phyloP scores from a whole-genome alignment of 768 basidiomycete genomes.

The Lactarius quietus region DNA sequence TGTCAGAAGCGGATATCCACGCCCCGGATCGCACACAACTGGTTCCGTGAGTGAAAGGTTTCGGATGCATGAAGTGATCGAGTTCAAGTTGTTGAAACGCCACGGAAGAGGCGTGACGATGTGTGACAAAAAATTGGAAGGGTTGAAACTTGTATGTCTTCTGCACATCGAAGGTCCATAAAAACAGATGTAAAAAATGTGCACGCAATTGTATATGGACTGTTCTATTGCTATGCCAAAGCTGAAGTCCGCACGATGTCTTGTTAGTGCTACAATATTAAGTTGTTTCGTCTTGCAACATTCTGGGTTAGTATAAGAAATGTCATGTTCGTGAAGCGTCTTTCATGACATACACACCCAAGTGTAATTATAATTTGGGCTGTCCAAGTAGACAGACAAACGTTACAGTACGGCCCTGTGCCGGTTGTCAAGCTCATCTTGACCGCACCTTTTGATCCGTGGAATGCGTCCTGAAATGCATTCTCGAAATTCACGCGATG shows the following conservation, averaged over 20 bases:
- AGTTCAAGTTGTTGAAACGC: too few relatives aligned
- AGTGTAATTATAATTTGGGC: constrained; percentile 70
- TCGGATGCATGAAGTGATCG: too few relatives aligned
- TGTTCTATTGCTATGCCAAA: neutral
- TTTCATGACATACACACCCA: constrained; percentile 31
- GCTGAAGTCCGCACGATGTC: neutral
- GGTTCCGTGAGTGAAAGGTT: too few relatives aligned
- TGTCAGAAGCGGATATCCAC: neutral
- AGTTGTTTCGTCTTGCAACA: neutral
- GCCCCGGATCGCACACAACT: too few relatives aligned
- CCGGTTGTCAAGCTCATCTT: constrained; percentile 71
- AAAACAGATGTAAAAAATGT: neutral
- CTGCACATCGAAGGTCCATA: neutral
- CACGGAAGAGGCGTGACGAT: neutral
- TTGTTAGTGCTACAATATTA: neutral
- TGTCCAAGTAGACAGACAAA: constrained; percentile 74
- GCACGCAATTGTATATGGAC: neutral
- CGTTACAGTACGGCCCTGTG: constrained; percentile 57
- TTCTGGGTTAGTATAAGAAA: neutral
- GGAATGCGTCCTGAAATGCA: constrained; percentile 62
- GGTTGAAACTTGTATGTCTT: neutral
- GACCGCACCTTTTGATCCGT: constrained; percentile 65
- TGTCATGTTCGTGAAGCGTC: neutral
- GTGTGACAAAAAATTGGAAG: neutral
- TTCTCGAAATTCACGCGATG: constrained; percentile 65